phyloP scores from a whole-genome alignment of 306 rosid genomes.

The Sicyos baderoa region DNA sequence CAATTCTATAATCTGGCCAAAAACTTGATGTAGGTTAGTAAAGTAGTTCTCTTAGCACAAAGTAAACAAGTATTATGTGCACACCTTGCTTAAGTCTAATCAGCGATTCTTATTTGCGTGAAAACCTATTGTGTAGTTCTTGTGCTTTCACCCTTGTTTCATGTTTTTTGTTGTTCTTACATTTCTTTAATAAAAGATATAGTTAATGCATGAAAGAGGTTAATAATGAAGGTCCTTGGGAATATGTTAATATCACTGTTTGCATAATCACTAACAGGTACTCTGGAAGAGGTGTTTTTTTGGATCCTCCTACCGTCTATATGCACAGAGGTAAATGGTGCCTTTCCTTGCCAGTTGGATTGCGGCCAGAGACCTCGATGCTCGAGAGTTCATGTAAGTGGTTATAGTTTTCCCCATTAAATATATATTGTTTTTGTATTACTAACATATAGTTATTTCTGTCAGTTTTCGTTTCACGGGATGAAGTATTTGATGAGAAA shows the following conservation, averaged over 20 bases:
- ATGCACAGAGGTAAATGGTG: conserved; percentile 56
- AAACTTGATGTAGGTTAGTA: conserved; percentile 1
- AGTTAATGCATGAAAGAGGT: background rate
- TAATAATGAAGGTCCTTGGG: conserved; percentile 13
- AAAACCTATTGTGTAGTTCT: background rate
- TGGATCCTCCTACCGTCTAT: conserved; percentile 80
- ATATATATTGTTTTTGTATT: conserved; percentile 11
- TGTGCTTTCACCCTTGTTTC: background rate
- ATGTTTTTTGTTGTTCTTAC: background rate
- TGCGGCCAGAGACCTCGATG: conserved; percentile 28
- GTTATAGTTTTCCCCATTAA: background rate
- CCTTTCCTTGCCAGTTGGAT: conserved; percentile 65
- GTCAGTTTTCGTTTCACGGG: conserved; percentile 61
- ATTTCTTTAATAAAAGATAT: background rate
- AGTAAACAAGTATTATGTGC: background rate
- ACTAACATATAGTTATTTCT: conserved; percentile 24
- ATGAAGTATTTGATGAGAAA: conserved; percentile 50
- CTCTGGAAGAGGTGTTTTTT: conserved; percentile 88
- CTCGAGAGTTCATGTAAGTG: conserved; percentile 38
- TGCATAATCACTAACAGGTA: conserved; percentile 49
- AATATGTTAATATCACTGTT: conserved; percentile 21
- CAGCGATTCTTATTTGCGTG: background rate
- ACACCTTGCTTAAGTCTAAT: background rate
- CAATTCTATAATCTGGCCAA: background rate
- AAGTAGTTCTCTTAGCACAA: background rate